phyloP scores from a whole-genome alignment of 225 moss, liverwort and hornwort species.

The Physcomitrellopsis africana region DNA sequence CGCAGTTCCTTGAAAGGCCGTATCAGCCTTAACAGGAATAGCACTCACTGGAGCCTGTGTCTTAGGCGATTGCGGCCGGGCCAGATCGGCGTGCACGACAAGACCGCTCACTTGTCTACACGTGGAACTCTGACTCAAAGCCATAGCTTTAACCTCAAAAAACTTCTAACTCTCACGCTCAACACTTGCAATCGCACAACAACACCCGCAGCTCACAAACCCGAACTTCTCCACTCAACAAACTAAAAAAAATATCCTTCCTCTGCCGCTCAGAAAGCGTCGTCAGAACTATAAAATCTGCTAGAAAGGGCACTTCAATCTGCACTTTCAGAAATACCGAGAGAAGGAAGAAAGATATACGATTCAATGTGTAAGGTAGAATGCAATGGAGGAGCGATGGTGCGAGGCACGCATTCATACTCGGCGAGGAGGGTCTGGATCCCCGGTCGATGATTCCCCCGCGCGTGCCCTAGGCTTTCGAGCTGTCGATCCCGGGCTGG shows the following conservation, averaged over 20 bases:
- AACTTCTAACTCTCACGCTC: neutral
- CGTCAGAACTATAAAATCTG: no score
- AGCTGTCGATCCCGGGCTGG: neutral
- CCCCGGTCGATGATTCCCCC: neutral
- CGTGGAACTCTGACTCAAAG: constrained; percentile 26
- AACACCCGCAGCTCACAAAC: no score
- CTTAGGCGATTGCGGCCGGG: constrained; percentile 12
- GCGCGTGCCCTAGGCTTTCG: neutral
- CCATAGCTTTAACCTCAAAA: constrained; percentile 1
- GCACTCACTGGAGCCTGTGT: neutral
- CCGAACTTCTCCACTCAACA: no score
- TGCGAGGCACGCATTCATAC: no score
- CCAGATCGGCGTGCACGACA: constrained; percentile 9
- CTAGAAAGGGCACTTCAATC: no score
- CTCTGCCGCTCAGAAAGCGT: no score
- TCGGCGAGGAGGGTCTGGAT: neutral
- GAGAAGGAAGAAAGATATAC: no score
- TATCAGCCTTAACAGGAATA: neutral
- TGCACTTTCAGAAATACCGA: no score
- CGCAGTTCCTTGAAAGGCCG: neutral
- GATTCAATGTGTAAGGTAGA: no score
- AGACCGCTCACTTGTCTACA: constrained; percentile 16
- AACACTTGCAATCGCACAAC: neutral
- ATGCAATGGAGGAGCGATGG: no score
- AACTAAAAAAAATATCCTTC: no score